Base-by-base conservation (phyloP, 106 monocot genomes). In the Vanilla planifolia region DNA sequence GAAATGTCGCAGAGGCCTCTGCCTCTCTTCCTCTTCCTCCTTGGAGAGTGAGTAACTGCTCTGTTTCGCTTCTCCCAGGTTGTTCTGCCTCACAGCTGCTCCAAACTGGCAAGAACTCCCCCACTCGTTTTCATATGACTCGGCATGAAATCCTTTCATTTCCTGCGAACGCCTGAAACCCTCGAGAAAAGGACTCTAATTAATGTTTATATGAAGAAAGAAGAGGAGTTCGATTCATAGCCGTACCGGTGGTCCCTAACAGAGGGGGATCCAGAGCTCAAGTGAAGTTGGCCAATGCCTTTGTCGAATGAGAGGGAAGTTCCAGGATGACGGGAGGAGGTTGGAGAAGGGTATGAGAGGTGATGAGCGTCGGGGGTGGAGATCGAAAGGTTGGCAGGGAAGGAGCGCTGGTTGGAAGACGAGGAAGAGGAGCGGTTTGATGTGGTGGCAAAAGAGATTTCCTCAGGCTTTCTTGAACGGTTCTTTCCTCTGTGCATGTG, bases 381-480 rank as follows among this genome's bases (percentile, higher is more conserved):
- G 33, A 56, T 56, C 17, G 56, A 56, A 56, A 17, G 33, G 19
- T 33, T 33, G 4, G 32, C 19, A 33, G 21, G 50, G 21, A 21
- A 25, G 8, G 50, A 26, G 1, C 11, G 26, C 24, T 50, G 50
- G 5, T 8, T 28, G 10, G 53, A 28, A 30, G 53, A 32, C 3
- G 53, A 32, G 23, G 53, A 53, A 53, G 53, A 30, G 17, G 28
- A 55, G 6, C 30, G 16, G 7, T 55, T 55, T n/a, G 53, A 30
- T 28, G 21, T 50, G 10, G 50, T 9, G 10, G 53, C 14, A 15
- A 55, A 45, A 57, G 76, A 69, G 60, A 87, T 79, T 93, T 93
- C 93, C 89, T 85, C 93, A 85, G 79, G 93, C 93, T 93, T 93
- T 93, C 93, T 93, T 93, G 93, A 89, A 93, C 93, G 85, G 72